phyloP scores from a whole-genome alignment of 2,329 filamentous ascomycete species.

The Chaetomium olivaceum region DNA sequence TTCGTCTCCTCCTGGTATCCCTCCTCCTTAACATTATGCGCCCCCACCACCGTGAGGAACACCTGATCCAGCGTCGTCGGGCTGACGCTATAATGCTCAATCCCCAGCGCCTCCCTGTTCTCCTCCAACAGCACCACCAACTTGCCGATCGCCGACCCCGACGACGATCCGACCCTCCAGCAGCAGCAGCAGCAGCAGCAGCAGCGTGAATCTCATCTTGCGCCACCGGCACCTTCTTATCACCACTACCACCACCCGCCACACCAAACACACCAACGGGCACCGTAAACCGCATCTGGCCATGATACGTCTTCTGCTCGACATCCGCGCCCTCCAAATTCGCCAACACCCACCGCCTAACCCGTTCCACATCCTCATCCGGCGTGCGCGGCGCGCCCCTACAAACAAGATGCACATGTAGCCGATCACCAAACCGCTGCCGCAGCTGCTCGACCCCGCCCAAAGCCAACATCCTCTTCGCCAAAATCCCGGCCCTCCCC shows the following conservation, averaged over 20 bases:
- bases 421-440: constrained; percentile 71
- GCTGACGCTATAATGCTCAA: constrained; percentile 84
- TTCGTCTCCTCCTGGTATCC: constrained; percentile 47
- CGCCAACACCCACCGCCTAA: constrained; percentile 65
- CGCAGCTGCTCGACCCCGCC: constrained; percentile 74
- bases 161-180: neutral
- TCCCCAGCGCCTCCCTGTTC: constrained; percentile 64
- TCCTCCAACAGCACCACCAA: constrained; percentile 74
- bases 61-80: constrained; percentile 90
- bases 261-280: neutral
- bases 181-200: neutral
- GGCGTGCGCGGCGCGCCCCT: constrained; percentile 71
- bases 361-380: constrained; percentile 64
- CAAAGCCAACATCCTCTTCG: constrained; percentile 79
- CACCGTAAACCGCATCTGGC: constrained; percentile 77
- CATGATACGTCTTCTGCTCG: constrained; percentile 76
- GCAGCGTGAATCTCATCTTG: neutral
- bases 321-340: constrained; percentile 66
- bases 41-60: constrained; percentile 80
- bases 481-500: constrained; percentile 80
- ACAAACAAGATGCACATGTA: constrained; percentile 81
- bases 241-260: neutral
- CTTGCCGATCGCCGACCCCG: constrained; percentile 60
- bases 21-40: constrained; percentile 78
- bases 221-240: neutral